These are phyloP conservation scores for Colletotrichum tofieldiae DNA, from an alignment of 2,329 filamentous ascomycete species.

Conservation along the genomic window DNA sequence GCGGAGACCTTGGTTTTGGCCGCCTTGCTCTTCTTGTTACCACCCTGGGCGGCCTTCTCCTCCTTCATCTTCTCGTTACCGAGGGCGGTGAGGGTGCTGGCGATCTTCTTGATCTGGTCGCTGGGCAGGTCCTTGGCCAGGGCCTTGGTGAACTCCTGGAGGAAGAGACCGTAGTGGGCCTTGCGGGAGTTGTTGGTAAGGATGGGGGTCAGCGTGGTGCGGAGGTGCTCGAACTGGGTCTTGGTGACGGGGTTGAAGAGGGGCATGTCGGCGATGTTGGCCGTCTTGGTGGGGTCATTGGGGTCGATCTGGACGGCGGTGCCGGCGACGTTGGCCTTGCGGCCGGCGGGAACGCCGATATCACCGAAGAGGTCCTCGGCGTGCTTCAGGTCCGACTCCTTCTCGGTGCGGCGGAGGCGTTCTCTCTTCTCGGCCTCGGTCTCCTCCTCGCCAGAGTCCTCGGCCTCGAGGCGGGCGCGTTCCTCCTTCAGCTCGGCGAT, in stretches of 20 bases:
- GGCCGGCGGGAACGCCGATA: slow-evolving; percentile 76
- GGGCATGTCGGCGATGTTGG: slow-evolving; percentile 85
- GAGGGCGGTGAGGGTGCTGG: slow-evolving; percentile 88
- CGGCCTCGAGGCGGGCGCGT: slow-evolving; percentile 68
- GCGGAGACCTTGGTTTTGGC: slow-evolving; percentile 94
- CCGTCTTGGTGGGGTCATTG: slow-evolving; percentile 81
- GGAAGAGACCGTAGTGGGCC: slow-evolving; percentile 89
- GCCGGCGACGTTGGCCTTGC: slow-evolving; percentile 77
- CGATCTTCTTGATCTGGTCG: slow-evolving; percentile 96
- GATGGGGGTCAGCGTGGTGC: slow-evolving; percentile 84
- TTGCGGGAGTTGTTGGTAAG: slow-evolving; percentile 85
- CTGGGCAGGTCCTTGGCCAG: slow-evolving; percentile 89
- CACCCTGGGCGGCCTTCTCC: slow-evolving; percentile 94
- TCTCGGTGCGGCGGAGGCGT: slow-evolving; percentile 83
- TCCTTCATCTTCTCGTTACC: slow-evolving; percentile 99
- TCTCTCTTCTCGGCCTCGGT: slow-evolving; percentile 81
- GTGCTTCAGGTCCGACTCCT: slow-evolving; percentile 90
- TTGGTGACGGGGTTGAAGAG: slow-evolving; percentile 94
- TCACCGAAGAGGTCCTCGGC: slow-evolving; percentile 92
- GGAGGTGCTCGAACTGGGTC: slow-evolving; percentile 85
- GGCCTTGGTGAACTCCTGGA: slow-evolving; percentile 92
- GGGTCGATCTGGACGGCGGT: slow-evolving; percentile 79
- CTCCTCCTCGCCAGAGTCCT: slow-evolving; percentile 70
- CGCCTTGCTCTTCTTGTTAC: slow-evolving; percentile 96
- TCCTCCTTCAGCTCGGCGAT: slow-evolving; percentile 83